Conservation (phyloP, 2,329 filamentous ascomycete species). For the Samsoniella hepiali region DNA sequence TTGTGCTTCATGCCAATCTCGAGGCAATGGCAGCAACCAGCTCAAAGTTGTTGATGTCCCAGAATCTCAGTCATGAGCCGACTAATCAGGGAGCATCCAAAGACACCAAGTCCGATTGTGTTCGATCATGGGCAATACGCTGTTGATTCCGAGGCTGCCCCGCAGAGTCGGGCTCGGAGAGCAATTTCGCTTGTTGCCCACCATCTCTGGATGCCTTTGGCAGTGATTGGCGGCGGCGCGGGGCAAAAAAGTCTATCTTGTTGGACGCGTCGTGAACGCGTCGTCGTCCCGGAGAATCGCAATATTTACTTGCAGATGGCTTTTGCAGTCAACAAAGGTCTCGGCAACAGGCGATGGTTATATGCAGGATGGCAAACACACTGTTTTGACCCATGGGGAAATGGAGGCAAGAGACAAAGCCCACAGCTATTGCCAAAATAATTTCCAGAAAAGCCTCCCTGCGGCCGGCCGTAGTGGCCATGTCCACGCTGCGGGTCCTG, state of each 20-base stretch:
- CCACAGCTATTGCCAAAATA: not conserved
- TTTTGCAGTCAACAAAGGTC: not conserved
- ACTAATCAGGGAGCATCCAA: not conserved
- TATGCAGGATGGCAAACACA: not conserved
- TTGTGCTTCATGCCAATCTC: not conserved
- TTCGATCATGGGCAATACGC: not conserved
- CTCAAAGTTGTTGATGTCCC: not conserved
- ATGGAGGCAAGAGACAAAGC: not conserved
- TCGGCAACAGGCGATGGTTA: not conserved
- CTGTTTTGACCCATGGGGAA: not conserved
- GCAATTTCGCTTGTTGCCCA: conserved; percentile 10
- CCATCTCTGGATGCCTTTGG: not conserved
- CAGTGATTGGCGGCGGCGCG: conserved; percentile 3
- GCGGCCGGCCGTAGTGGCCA: not conserved
- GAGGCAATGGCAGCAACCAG: not conserved
- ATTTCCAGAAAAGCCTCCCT: not conserved
- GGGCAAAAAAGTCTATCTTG: not conserved
- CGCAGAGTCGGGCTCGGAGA: not conserved
- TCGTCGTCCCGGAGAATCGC: too few species aligned
- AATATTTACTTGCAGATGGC: not conserved
- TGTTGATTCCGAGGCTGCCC: not conserved
- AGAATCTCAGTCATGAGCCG: not conserved
- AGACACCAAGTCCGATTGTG: not conserved
- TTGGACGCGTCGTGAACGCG: conserved; percentile 6
- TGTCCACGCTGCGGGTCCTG: too few species aligned